Percentiles rank a stretch among this genome's conserved stretches.
These are phyloP conservation scores for Luffa acutangula DNA, from an alignment of 306 rosid genomes.

Conservation along the genomic window DNA sequence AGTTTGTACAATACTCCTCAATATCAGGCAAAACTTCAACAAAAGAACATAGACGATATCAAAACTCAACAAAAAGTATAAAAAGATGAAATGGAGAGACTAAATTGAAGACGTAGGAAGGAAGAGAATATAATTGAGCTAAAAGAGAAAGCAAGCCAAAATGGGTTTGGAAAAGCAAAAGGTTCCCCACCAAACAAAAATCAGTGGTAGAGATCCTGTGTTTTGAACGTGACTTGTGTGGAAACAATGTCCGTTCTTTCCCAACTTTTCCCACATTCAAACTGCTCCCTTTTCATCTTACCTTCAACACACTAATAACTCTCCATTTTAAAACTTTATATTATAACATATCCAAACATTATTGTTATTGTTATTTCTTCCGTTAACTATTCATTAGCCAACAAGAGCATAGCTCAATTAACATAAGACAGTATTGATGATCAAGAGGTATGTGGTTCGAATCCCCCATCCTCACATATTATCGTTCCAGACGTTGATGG, in stretches of 20 bases:
- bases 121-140: background rate
- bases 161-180: constrained; percentile 14
- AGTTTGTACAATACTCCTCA: background rate
- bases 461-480: too few species aligned
- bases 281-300: background rate
- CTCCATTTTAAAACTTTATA: background rate
- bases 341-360: background rate
- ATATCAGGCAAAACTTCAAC: background rate
- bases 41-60: background rate
- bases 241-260: constrained; percentile 38
- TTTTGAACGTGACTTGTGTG: constrained; percentile 35
- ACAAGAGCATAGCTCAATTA: too few species aligned
- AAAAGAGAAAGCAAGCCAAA: constrained; percentile 6
- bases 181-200: constrained; percentile 5
- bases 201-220: constrained; percentile 19
- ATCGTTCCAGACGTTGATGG: too few species aligned
- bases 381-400: background rate
- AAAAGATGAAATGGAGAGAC: background rate
- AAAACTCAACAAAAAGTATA: background rate
- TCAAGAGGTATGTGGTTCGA: too few species aligned
- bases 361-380: background rate
- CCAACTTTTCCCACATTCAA: constrained; percentile 13
- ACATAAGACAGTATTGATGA: too few species aligned
- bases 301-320: background rate
- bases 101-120: background rate